phyloP scores from a whole-genome alignment of 1,284 basidiomycete genomes.

The Prillingera fragicola region DNA sequence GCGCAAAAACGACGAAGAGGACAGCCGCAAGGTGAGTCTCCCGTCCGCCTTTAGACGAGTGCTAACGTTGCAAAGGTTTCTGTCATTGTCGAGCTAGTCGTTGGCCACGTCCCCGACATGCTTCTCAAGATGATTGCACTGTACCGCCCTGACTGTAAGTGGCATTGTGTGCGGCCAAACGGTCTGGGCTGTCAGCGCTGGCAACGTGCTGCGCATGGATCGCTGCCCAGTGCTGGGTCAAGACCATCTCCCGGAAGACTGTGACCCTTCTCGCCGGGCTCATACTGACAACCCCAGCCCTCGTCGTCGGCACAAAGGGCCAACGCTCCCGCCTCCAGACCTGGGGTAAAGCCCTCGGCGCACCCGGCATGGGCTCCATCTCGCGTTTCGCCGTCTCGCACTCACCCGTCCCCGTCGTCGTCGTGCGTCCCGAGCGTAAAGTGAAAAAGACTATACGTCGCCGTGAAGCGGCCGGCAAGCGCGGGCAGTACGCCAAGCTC shows the following conservation, averaged over 20 bases:
- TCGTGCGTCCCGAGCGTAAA: constrained; percentile 78
- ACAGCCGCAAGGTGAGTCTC: constrained; percentile 62
- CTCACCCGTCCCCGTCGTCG: constrained; percentile 86
- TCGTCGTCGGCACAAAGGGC: constrained; percentile 88
- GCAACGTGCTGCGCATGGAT: neutral
- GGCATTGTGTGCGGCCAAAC: no score
- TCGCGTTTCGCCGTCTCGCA: constrained; percentile 72
- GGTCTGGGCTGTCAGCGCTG: neutral
- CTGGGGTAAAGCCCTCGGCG: constrained; percentile 58
- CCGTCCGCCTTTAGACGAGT: neutral
- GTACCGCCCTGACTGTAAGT: constrained; percentile 78
- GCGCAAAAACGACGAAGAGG: constrained; percentile 73
- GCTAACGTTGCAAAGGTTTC: constrained; percentile 59
- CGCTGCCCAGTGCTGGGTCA: no score
- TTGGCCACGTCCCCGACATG: constrained; percentile 80
- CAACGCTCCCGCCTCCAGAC: constrained; percentile 57
- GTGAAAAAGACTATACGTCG: constrained; percentile 77
- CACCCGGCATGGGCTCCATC: constrained; percentile 51
- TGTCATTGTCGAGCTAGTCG: constrained; percentile 88
- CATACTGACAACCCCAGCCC: constrained; percentile 45
- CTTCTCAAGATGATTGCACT: constrained; percentile 89
- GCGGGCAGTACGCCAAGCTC: constrained; percentile 60
- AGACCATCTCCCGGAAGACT: no score
- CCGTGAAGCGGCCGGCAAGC: constrained; percentile 73
- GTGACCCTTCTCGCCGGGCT: no score